Conservation (phyloP, 192 early-diverging fungal genomes). For the Cetraspora pellucida region DNA sequence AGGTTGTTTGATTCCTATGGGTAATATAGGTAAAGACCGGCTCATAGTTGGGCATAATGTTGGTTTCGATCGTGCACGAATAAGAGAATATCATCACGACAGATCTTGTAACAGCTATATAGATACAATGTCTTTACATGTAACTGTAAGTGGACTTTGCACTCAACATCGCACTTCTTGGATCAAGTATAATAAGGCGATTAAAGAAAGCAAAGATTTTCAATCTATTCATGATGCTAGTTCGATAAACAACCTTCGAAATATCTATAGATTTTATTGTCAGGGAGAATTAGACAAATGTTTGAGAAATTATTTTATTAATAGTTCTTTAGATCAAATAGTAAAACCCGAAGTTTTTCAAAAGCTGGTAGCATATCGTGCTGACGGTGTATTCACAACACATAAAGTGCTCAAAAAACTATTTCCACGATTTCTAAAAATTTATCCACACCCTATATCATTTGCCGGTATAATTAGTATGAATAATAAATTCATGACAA, state of each 20-base stretch:
- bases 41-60: constrained; percentile 91
- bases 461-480: constrained; percentile 91
- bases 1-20: constrained; percentile 70
- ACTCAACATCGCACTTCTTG: constrained; percentile 84
- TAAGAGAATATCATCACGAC: constrained; percentile 77
- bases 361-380: constrained; percentile 78
- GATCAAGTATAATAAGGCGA: constrained; percentile 68
- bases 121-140: constrained; percentile 95
- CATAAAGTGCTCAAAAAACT: constrained; percentile 69
- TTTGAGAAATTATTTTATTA: constrained; percentile 58
- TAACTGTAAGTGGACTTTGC: constrained; percentile 84
- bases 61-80: constrained; percentile 85
- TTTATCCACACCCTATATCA: constrained; percentile 95
- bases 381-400: constrained; percentile 79
- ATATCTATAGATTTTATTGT: constrained; percentile 82
- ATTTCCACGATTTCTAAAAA: constrained; percentile 68
- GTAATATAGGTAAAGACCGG: constrained; percentile 43
- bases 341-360: constrained; percentile 60
- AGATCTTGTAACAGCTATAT: constrained; percentile 66
- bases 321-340: constrained; percentile 63
- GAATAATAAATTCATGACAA: constrained; percentile 82
- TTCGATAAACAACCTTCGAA: constrained; percentile 74
- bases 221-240: constrained; percentile 60
- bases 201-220: constrained; percentile 53
- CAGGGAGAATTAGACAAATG: constrained; percentile 66